Percentiles rank a stretch among this genome's conserved stretches.
Evolutionary conservation across 2,329 filamentous ascomycete genomes (phyloP).

Genomic region (Kalmusia sp.): DNA sequence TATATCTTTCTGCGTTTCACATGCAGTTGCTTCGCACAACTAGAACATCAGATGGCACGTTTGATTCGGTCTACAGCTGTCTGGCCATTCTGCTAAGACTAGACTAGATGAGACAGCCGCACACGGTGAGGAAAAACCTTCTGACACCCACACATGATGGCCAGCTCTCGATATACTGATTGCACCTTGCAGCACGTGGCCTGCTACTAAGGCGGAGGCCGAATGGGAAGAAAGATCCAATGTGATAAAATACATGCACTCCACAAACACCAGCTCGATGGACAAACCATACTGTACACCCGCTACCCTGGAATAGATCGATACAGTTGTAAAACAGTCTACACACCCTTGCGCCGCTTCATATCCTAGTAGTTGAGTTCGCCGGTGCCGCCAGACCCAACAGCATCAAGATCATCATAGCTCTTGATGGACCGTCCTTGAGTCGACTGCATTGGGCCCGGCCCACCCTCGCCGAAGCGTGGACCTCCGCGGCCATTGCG

Average conservation of each 20-base stretch:
- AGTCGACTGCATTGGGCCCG: conserved; percentile 87
- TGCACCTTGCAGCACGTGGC: not conserved
- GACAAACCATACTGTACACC: conserved; percentile 9
- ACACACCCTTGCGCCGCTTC: not conserved
- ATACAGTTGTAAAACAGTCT: conserved; percentile 4
- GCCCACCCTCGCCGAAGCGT: conserved; percentile 78
- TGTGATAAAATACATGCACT: conserved; percentile 16
- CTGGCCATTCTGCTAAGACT: not conserved
- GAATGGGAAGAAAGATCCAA: not conserved
- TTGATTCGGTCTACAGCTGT: not conserved
- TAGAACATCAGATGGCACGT: not conserved
- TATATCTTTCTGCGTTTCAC: too few relatives aligned
- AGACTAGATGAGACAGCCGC: not conserved
- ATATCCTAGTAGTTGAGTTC: conserved; percentile 82
- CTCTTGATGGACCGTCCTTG: conserved; percentile 93
- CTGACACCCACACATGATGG: not conserved
- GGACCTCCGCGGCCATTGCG: conserved; percentile 61
- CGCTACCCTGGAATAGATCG: not conserved
- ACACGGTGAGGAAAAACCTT: not conserved
- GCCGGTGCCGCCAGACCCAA: conserved; percentile 66
- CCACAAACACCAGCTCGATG: not conserved
- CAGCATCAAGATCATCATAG: conserved; percentile 96
- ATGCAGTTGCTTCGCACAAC: not conserved
- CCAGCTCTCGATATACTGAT: not conserved
- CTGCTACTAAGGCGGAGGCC: not conserved